Base-by-base conservation (phyloP, 306 rosid species). In the Mimosa pudica region DNA sequence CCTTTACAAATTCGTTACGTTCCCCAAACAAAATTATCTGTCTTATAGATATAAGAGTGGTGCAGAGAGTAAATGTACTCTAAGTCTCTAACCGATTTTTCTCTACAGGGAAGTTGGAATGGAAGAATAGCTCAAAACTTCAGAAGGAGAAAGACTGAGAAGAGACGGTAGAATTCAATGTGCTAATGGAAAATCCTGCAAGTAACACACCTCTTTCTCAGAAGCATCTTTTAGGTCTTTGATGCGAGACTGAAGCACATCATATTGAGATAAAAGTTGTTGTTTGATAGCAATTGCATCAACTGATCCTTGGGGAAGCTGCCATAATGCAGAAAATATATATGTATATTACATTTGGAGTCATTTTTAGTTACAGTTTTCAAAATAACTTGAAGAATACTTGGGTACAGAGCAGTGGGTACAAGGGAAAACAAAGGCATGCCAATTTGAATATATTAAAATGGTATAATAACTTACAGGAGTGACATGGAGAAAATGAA, bases 231-330 rank as follows among this genome's bases (percentile, higher is more conserved):
- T 95, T 30, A 95, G 91, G 85, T 85, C 92, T 86, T 80, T 91
- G 80, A 95, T 91, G 78, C 98, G 98, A 79, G 94, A 85, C 81
- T 90, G 97, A 66, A 95, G 92, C 84, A 88, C 72, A 80, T 95
- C 97, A 81, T 95, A 93, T 80, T 95, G 99, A 75, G 99, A 88
- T 85, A 95, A 80, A 85, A 95, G 97, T 54, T 83, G 93, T 82
- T 95, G 99, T 84, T 89, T 95, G 84, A 95, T 89, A 3, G 92
- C 92, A 86, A 81, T 83, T 71, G 83, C 82, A 67, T 95, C 98
- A 61, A 84, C 96, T 46, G 91, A 84, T 81, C 92, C 77, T 82
- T 87, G 98, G 7, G 99, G 98, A 85, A 95, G 97, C 99, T 95
- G 84, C 79, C 44, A 83, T 38, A 72, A 76, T 1, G 65, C 47